Evolutionary conservation across 108 stramenopile genomes (phyloP).

Genomic region (Epithemia pelagica): DNA sequence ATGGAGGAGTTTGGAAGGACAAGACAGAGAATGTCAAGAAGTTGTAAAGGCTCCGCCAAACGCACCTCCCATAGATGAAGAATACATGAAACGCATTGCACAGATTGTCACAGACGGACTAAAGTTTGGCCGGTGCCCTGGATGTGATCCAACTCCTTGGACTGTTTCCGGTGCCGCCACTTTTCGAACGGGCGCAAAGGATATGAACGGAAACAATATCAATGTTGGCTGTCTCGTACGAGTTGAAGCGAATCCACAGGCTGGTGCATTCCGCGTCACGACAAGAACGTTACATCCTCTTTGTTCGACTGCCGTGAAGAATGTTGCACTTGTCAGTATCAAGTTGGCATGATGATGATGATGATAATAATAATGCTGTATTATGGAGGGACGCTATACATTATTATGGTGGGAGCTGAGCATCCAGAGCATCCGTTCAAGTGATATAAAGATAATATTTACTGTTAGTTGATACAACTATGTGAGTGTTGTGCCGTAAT

Average conservation of each 20-base stretch:
- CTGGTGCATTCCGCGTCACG: slow-evolving; percentile 81
- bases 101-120: slow-evolving; percentile 78
- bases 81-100: slow-evolving; percentile 78
- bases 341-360: slow-evolving; percentile 42
- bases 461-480: neutral
- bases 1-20: slow-evolving; percentile 87
- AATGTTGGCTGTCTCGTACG: slow-evolving; percentile 84
- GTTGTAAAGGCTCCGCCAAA: slow-evolving; percentile 81
- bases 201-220: slow-evolving; percentile 83
- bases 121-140: slow-evolving; percentile 78
- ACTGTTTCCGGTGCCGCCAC: slow-evolving; percentile 85
- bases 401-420: neutral
- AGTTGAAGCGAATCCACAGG: slow-evolving; percentile 87
- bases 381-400: neutral
- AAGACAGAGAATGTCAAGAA: slow-evolving; percentile 88
- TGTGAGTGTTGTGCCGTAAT: neutral
- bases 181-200: slow-evolving; percentile 81
- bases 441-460: neutral
- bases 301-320: slow-evolving; percentile 83
- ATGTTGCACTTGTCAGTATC: slow-evolving; percentile 86
- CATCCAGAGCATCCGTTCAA: neutral
- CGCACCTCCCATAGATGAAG: slow-evolving; percentile 68
- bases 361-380: no score
- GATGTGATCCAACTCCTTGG: slow-evolving; percentile 85
- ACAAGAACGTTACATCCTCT: slow-evolving; percentile 87